A percentile compares a stretch with the other conserved stretches of the same genome.
phyloP scores from a whole-genome alignment of 2,329 filamentous ascomycete species.

The Cercospora zeae-maydis region DNA sequence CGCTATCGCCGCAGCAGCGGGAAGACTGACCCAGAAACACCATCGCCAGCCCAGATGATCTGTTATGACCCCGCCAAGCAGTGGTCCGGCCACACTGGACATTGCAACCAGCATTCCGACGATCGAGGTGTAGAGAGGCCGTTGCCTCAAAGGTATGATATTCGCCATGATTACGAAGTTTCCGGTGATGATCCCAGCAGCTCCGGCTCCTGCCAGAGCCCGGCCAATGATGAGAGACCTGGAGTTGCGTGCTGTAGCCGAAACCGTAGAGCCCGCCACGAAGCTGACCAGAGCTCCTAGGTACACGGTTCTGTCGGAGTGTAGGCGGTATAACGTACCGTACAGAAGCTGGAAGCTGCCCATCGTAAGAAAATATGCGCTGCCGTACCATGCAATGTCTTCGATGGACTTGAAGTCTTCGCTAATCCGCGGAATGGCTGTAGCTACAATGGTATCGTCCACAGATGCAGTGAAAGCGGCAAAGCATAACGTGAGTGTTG shows the following conservation, averaged over 20 bases:
- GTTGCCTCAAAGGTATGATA: conserved; percentile 42
- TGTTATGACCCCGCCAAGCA: conserved; percentile 65
- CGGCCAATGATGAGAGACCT: conserved; percentile 55
- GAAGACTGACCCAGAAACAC: conserved; percentile 37
- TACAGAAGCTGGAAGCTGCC: not conserved
- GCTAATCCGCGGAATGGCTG: no score
- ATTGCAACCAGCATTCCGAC: conserved; percentile 41
- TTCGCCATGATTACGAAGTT: conserved; percentile 51
- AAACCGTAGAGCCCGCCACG: conserved; percentile 54
- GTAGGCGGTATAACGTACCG: not conserved
- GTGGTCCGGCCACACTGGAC: conserved; percentile 52
- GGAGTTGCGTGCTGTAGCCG: conserved; percentile 48
- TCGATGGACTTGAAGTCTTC: no score
- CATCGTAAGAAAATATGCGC: not conserved
- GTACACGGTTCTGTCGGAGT: conserved; percentile 51
- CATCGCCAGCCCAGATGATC: conserved; percentile 61
- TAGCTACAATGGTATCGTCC: no score
- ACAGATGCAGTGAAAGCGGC: no score
- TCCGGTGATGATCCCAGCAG: conserved; percentile 52
- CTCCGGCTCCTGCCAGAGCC: conserved; percentile 53
- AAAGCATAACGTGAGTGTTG: no score
- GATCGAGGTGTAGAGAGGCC: conserved; percentile 41
- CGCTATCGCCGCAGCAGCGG: conserved; percentile 14
- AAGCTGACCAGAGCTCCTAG: conserved; percentile 47
- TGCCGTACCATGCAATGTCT: no score